Percentiles rank a stretch among this genome's conserved stretches.
phyloP scores from a whole-genome alignment of 306 rosid genomes.

The Abrus pulchellus region DNA sequence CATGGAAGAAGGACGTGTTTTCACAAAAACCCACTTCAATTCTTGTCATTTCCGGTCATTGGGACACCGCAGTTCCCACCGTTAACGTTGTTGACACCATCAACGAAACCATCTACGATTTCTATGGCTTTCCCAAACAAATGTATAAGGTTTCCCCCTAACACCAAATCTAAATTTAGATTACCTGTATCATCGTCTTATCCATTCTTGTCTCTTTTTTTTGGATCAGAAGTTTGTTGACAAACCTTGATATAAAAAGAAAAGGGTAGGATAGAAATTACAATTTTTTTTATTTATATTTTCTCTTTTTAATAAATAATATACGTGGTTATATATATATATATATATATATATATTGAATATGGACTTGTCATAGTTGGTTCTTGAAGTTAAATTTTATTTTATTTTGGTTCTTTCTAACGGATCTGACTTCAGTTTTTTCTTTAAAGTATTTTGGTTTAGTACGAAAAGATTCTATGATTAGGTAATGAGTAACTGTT shows the following conservation, averaged over 20 bases:
- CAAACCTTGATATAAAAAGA: too few species aligned
- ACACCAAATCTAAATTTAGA: background rate
- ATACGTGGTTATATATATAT: too few species aligned
- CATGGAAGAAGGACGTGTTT: conserved; percentile 62
- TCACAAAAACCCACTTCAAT: conserved; percentile 57
- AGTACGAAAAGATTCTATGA: background rate
- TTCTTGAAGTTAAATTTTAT: too few species aligned
- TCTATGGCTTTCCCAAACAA: conserved; percentile 71
- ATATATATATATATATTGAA: too few species aligned
- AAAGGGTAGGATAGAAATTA: background rate
- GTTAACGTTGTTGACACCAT: conserved; percentile 56
- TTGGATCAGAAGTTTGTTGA: too few species aligned
- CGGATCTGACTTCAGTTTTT: background rate
- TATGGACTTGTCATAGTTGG: too few species aligned
- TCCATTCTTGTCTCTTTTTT: background rate
- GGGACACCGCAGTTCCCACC: conserved; percentile 73
- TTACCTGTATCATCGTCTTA: background rate
- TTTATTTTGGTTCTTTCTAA: too few species aligned
- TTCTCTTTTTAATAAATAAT: too few species aligned
- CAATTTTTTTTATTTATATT: too few species aligned
- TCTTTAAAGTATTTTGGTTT: background rate
- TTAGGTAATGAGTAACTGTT: background rate
- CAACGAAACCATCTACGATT: conserved; percentile 80
- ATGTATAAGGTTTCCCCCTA: conserved; percentile 68
- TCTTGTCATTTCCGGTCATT: conserved; percentile 76